Evolutionary conservation across 1,284 basidiomycete species (phyloP).

Genomic region (Papiliotrema fonsecae): DNA sequence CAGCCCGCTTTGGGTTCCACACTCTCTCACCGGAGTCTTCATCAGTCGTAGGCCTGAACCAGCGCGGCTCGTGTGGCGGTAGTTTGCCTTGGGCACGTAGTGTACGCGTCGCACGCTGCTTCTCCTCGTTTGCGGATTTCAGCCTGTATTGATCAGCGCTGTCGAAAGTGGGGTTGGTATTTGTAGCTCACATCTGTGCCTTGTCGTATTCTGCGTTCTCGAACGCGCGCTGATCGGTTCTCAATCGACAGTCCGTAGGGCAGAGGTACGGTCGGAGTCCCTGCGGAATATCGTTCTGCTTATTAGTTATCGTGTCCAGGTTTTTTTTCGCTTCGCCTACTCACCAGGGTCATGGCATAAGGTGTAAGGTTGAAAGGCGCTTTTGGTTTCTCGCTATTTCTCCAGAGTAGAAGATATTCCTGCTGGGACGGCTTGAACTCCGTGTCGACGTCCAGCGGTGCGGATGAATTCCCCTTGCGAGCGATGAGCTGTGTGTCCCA

Average conservation of each 20-base stretch:
- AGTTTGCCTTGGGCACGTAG: conserved; percentile 71
- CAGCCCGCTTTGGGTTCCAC: conserved; percentile 64
- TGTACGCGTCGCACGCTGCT: conserved; percentile 71
- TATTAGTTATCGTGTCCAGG: neutral
- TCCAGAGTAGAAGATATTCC: conserved; percentile 63
- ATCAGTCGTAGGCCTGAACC: conserved; percentile 73
- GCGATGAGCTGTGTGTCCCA: conserved; percentile 96
- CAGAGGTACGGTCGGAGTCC: conserved; percentile 67
- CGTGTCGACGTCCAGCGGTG: conserved; percentile 56
- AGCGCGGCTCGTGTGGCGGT: conserved; percentile 71
- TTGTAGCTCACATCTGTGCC: conserved; percentile 60
- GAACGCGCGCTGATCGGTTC: conserved; percentile 93
- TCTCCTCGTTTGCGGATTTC: conserved; percentile 82
- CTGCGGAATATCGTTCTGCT: conserved; percentile 47
- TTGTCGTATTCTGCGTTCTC: conserved; percentile 85
- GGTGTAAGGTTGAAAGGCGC: conserved; percentile 94
- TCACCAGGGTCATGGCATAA: conserved; percentile 75
- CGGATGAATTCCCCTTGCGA: conserved; percentile 62
- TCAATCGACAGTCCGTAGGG: conserved; percentile 87
- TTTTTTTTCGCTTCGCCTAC: conserved; percentile 2
- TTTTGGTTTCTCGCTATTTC: conserved; percentile 78
- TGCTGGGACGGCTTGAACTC: conserved; percentile 31
- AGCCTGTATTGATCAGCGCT: conserved; percentile 47
- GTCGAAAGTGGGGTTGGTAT: no score
- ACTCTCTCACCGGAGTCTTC: conserved; percentile 79